Evolutionary conservation across 179 eudicot genomes (phyloP), one percentile per base, ranked within the genome.

Genomic region (Sideroxylon spinosum): DNA sequence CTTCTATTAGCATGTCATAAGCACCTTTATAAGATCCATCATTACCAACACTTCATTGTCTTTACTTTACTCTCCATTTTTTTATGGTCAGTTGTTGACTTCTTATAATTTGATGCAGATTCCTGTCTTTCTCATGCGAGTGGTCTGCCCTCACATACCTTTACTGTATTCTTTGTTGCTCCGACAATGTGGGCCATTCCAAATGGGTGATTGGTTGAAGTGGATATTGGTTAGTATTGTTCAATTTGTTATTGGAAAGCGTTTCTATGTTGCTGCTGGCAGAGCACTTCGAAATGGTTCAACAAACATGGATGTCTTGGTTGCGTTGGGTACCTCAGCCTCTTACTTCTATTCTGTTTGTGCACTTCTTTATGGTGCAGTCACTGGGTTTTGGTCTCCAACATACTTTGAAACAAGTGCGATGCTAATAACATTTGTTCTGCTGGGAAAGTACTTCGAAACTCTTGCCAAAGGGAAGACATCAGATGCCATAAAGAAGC

Each of bases 361-460:
- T 81, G 97, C 97, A 68, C 92, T 95, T 75, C 74, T 95, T 68
- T 95, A 93, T 75, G 98, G 97, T 75, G 97, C 98, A 72, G 59
- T 87, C 26, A 90, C 95, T 74, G 98, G 97, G 73, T 94, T 94
- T 73, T 88, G 95, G 95, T 90, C 97, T 68, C 96, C 96, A 65
- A 93, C 92, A n/a, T 94, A 94, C 81, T 94, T 94, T 84, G 98
- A 94, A 85, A 90, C 97, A 75, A 94, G 98, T 84, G 90, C 98
- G 72, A 92, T 91, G 98, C 85, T 94, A 60, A 92, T 94, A 78
- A 94, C 98, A 13, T 94, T 91, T 89, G 98, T 94, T 74, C 86
- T 93, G 20, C 81, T 95, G 80, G 97, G 98, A 26, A 95, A 91
- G 80, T 93, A 93, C 81, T 82, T 95, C 88, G 97, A 92, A 79